Conservation (phyloP, 2,329 filamentous ascomycete species). For the Colletotrichum kahawae region DNA sequence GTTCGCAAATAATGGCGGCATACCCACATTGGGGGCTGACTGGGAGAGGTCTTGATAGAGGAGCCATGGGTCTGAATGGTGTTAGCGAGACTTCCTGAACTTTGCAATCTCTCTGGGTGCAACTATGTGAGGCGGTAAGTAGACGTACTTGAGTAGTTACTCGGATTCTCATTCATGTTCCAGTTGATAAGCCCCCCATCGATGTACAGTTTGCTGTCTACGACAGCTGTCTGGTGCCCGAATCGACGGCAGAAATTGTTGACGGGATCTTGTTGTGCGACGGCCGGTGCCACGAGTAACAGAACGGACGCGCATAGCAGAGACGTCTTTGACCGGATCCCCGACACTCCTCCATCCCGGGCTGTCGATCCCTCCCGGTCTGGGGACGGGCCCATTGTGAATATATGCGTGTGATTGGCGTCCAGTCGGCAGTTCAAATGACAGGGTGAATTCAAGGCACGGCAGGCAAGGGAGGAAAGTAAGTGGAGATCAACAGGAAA, state of each 20-base stretch:
- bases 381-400: neutral
- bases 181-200: constrained; percentile 66
- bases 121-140: neutral
- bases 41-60: constrained; percentile 62
- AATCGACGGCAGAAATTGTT: constrained; percentile 58
- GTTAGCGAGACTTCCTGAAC: neutral
- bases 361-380: neutral
- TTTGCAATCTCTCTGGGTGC: neutral
- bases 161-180: constrained; percentile 36
- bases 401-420: neutral
- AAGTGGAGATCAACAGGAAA: neutral
- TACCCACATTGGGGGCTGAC: constrained; percentile 38
- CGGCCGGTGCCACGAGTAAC: neutral
- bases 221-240: constrained; percentile 64
- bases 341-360: neutral
- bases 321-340: neutral
- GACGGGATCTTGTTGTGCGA: constrained; percentile 54
- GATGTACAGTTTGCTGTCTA: constrained; percentile 65
- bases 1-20: constrained; percentile 61
- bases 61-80: constrained; percentile 53
- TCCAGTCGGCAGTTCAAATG: neutral
- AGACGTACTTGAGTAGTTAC: constrained; percentile 62
- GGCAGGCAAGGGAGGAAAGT: neutral
- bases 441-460: neutral
- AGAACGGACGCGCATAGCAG: neutral